These are phyloP conservation scores for Agrocybe praecox DNA, from an alignment of 768 basidiomycete species.

Conservation along the genomic window DNA sequence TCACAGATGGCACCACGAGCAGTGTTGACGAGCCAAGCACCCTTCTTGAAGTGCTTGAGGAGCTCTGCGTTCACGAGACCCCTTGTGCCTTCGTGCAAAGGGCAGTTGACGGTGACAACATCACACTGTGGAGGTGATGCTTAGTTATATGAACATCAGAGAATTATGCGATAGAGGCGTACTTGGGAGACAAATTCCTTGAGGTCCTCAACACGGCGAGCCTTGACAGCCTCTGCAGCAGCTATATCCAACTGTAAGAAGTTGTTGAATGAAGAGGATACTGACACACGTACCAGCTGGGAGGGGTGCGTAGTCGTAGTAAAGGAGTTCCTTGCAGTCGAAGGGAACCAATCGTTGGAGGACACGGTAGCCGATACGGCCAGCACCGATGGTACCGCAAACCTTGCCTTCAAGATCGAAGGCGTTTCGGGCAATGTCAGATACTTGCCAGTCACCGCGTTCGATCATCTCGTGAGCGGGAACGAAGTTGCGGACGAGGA, in stretches of 20 bases:
- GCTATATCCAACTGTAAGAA: slow-evolving; percentile 31
- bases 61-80: slow-evolving; percentile 83
- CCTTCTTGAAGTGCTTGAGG: slow-evolving; percentile 88
- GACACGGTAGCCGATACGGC: slow-evolving; percentile 84
- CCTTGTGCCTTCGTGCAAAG: slow-evolving; percentile 82
- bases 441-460: slow-evolving; percentile 86
- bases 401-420: slow-evolving; percentile 92
- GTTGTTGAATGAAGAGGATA: background rate
- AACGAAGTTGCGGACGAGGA: slow-evolving; percentile 88
- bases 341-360: slow-evolving; percentile 81
- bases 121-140: slow-evolving; percentile 50
- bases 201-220: slow-evolving; percentile 77
- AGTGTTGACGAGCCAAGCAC: slow-evolving; percentile 92
- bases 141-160: background rate
- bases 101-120: slow-evolving; percentile 86
- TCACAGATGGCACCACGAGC: slow-evolving; percentile 92
- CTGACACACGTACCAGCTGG: slow-evolving; percentile 47
- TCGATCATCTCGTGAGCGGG: slow-evolving; percentile 92
- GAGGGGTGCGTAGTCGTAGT: slow-evolving; percentile 83
- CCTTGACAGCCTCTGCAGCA: slow-evolving; percentile 66
- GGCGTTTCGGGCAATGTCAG: slow-evolving; percentile 78
- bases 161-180: background rate
- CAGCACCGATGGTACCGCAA: slow-evolving; percentile 86
- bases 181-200: slow-evolving; percentile 57
- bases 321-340: slow-evolving; percentile 87